These are phyloP conservation scores for Chimonanthus salicifolius DNA, from an alignment of 164 flowering plant genomes.

Conservation along the genomic window DNA sequence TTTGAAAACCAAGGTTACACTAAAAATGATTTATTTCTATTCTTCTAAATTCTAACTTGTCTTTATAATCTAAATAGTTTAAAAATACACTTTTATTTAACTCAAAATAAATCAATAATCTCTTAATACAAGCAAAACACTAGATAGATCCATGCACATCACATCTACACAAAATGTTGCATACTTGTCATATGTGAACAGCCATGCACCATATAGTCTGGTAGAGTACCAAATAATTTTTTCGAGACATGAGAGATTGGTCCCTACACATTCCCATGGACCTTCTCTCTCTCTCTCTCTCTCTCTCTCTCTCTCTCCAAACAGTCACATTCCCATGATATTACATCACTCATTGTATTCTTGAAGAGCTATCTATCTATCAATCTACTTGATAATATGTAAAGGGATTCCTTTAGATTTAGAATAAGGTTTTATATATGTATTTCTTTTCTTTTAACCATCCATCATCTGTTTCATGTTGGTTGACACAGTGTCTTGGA, in stretches of 20 bases:
- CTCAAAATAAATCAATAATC: no score
- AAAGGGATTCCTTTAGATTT: background rate
- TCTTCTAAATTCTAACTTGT: no score
- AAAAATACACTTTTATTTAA: no score
- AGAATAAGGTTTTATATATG: background rate
- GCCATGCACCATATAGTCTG: background rate
- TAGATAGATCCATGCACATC: background rate
- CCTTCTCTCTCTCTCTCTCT: background rate
- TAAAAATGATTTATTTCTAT: no score
- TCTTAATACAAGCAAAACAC: no score
- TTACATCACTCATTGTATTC: conserved; percentile 35
- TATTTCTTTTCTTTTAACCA: conserved; percentile 21
- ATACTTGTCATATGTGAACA: no score
- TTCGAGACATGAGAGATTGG: conserved; percentile 19
- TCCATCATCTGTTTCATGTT: conserved; percentile 31
- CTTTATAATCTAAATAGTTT: no score
- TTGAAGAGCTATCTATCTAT: conserved; percentile 7
- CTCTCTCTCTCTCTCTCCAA: conserved; percentile 9
- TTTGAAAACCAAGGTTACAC: no score
- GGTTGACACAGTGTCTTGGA: conserved; percentile 76
- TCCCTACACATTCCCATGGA: conserved; percentile 25
- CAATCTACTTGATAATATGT: conserved; percentile 1
- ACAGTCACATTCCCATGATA: conserved; percentile 32
- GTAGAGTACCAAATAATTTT: background rate
- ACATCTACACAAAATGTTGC: background rate